phyloP scores from a whole-genome alignment of 805 yeast genomes.

The Yamadazyma nakazawae region DNA sequence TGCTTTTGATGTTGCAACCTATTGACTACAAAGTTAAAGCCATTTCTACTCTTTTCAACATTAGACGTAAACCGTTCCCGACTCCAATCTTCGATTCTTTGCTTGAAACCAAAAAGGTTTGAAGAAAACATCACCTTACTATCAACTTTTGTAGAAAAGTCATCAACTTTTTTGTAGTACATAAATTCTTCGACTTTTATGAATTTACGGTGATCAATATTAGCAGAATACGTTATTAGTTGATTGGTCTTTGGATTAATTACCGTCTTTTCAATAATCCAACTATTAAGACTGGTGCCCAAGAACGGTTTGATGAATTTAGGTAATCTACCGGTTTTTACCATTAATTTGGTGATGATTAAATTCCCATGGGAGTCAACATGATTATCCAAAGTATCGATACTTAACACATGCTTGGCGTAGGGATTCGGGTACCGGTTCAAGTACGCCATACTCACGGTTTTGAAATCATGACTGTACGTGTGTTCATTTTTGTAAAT shows the following conservation, averaged over 20 bases:
- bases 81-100: constrained; percentile 81
- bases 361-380: constrained; percentile 64
- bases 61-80: constrained; percentile 66
- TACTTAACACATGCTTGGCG: constrained; percentile 78
- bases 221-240: constrained; percentile 71
- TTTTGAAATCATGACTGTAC: constrained; percentile 53
- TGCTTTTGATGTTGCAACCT: constrained; percentile 34
- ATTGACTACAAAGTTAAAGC: constrained; percentile 77
- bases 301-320: constrained; percentile 72
- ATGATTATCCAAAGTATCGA: constrained; percentile 65
- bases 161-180: constrained; percentile 42
- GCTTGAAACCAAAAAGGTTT: constrained; percentile 64
- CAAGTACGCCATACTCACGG: constrained; percentile 75
- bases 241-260: constrained; percentile 58
- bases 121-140: constrained; percentile 68
- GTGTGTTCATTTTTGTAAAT: constrained; percentile 29
- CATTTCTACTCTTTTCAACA: constrained; percentile 61
- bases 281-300: constrained; percentile 65
- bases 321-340: constrained; percentile 80
- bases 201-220: constrained; percentile 78
- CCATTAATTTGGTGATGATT: constrained; percentile 68
- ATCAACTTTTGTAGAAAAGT: constrained; percentile 43
- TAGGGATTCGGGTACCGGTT: constrained; percentile 66
- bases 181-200: constrained; percentile 78
- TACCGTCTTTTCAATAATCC: constrained; percentile 77